Percentiles rank a stretch among this genome's conserved stretches.
Conservation (phyloP, 75 land plant genomes). For the Pinus taeda region DNA sequence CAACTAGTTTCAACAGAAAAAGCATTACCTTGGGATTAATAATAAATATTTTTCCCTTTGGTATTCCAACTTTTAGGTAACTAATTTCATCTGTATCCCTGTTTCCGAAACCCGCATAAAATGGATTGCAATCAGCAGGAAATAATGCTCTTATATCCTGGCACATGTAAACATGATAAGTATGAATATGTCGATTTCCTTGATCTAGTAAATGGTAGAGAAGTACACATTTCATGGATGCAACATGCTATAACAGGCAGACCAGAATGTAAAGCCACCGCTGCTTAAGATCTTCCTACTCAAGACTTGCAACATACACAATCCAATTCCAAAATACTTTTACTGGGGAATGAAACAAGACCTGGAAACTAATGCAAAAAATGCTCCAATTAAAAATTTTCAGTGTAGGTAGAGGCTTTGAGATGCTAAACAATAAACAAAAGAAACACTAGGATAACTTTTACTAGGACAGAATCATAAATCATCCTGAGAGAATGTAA, state of each 20-base stretch:
- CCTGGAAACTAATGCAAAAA: too few species aligned
- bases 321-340: not conserved
- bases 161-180: not conserved
- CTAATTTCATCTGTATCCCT: constrained; percentile 98
- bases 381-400: too few species aligned
- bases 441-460: too few species aligned
- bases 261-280: not conserved
- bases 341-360: not conserved
- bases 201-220: not conserved
- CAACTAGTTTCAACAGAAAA: not conserved
- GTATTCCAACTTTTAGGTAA: constrained; percentile 98
- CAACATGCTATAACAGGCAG: not conserved
- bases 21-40: constrained; percentile 89
- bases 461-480: too few species aligned
- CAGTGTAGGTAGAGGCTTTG: too few species aligned
- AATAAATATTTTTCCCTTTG: constrained; percentile 92
- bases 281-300: not conserved
- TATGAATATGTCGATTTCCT: not conserved
- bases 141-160: constrained; percentile 86
- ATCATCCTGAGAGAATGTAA: too few species aligned
- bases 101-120: constrained; percentile 99
- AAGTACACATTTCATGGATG: not conserved
- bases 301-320: not conserved
- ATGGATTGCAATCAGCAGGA: constrained; percentile 91
- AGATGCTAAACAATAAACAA: too few species aligned